Evolutionary conservation across 306 rosid species (phyloP).

Genomic region (Phaseolus lunatus): DNA sequence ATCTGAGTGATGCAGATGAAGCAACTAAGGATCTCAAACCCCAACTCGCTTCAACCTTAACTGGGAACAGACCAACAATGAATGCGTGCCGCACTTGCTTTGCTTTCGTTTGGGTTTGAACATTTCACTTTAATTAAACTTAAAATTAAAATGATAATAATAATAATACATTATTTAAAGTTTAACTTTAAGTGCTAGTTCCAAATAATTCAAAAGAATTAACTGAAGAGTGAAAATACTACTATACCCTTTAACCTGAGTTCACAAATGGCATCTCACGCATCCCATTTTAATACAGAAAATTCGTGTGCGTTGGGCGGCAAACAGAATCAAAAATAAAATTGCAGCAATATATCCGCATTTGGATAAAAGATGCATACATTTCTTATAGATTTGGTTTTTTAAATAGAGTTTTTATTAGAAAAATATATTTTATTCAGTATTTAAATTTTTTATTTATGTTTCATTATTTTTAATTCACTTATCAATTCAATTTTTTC

Average conservation of each 20-base stretch:
- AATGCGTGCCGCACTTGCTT: not conserved
- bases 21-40: slow-evolving; percentile 20
- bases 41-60: slow-evolving; percentile 8
- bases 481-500: too few relatives aligned
- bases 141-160: not conserved
- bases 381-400: too few relatives aligned
- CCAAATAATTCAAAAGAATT: not conserved
- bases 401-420: too few relatives aligned
- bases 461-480: too few relatives aligned
- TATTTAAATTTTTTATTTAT: too few relatives aligned
- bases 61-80: not conserved
- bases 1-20: not conserved
- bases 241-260: not conserved
- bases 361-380: too few relatives aligned
- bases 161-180: not conserved
- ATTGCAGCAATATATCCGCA: too few relatives aligned
- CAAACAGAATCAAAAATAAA: too few relatives aligned
- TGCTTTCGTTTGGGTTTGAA: not conserved
- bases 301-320: too few relatives aligned
- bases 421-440: too few relatives aligned
- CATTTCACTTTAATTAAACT: slow-evolving; percentile 18
- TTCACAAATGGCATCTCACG: too few relatives aligned
- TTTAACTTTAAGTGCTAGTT: not conserved
- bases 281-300: too few relatives aligned
- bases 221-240: not conserved